phyloP scores from a whole-genome alignment of 805 yeast species.

The Nakazawaea ambrosiae region DNA sequence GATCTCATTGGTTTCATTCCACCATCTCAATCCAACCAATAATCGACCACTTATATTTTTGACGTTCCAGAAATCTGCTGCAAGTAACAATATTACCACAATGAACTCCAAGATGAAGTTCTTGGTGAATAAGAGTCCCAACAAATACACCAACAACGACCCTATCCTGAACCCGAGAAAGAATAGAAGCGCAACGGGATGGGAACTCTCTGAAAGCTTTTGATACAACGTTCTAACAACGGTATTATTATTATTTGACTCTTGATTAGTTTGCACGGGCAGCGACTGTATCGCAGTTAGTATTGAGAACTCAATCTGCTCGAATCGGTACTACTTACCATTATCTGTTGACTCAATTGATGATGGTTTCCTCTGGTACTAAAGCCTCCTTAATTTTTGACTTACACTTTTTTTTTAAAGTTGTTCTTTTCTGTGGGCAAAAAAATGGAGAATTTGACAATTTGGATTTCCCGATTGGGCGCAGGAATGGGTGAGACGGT shows the following conservation, averaged over 20 bases:
- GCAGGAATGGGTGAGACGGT: no score
- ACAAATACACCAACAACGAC: constrained; percentile 59
- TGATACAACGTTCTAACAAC: constrained; percentile 30
- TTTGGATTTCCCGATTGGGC: no score
- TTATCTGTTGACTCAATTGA: no score
- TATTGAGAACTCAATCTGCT: no score
- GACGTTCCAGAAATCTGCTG: constrained; percentile 91
- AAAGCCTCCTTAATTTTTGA: no score
- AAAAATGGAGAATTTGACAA: no score
- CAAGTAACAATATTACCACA: constrained; percentile 61
- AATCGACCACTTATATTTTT: constrained; percentile 88
- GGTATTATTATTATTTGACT: constrained; percentile 6
- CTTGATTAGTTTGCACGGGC: no score
- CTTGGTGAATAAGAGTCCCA: constrained; percentile 63
- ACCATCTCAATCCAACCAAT: constrained; percentile 91
- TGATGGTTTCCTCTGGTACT: no score
- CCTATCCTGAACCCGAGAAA: constrained; percentile 56
- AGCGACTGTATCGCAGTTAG: no score
- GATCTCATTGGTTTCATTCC: constrained; percentile 73
- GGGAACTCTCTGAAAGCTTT: constrained; percentile 62
- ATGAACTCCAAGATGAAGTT: constrained; percentile 75
- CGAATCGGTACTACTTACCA: no score
- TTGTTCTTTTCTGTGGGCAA: no score
- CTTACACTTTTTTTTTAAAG: no score
- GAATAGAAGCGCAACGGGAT: constrained; percentile 69